Conservation (phyloP, 805 yeast genomes). For the Yarrowia phangngaensis region DNA sequence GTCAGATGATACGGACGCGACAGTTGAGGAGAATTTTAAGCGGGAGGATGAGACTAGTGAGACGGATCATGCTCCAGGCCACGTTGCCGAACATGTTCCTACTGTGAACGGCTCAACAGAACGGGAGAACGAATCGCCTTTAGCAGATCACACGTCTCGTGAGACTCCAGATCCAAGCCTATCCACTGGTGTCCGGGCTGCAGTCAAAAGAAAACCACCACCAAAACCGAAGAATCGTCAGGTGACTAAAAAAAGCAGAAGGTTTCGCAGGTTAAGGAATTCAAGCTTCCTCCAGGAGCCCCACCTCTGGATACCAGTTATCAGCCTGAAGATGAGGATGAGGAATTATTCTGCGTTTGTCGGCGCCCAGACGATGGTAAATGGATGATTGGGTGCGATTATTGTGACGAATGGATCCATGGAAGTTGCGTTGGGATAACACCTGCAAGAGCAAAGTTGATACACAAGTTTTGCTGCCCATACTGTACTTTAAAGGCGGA, state of each 20-base stretch:
- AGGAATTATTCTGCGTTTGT: conserved; percentile 59
- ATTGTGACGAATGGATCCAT: conserved; percentile 94
- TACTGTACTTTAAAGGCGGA: conserved; percentile 45
- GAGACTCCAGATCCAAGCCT: conserved; percentile 11
- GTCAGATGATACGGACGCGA: conserved; percentile 25
- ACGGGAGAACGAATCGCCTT: not conserved
- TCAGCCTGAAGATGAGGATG: conserved; percentile 44
- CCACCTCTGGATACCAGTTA: conserved; percentile 35
- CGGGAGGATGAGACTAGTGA: not conserved
- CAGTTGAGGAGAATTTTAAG: conserved; percentile 21
- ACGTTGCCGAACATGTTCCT: not conserved
- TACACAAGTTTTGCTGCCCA: conserved; percentile 66
- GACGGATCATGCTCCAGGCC: not conserved
- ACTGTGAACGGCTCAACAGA: no score
- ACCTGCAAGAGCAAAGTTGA: conserved; percentile 49
- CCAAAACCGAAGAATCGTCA: not conserved
- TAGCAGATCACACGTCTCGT: no score
- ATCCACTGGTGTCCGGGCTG: not conserved
- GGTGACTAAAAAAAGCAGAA: conserved; percentile 1
- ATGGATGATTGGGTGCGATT: conserved; percentile 91
- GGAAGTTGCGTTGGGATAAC: conserved; percentile 68
- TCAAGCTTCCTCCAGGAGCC: conserved; percentile 7
- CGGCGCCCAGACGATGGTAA: conserved; percentile 72
- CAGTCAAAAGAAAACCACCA: not conserved
- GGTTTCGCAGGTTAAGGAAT: not conserved